A percentile compares a stretch with the other conserved stretches of the same genome.
phyloP scores from a whole-genome alignment of 805 yeast species.

The Wickerhamiella sergipiensis region DNA sequence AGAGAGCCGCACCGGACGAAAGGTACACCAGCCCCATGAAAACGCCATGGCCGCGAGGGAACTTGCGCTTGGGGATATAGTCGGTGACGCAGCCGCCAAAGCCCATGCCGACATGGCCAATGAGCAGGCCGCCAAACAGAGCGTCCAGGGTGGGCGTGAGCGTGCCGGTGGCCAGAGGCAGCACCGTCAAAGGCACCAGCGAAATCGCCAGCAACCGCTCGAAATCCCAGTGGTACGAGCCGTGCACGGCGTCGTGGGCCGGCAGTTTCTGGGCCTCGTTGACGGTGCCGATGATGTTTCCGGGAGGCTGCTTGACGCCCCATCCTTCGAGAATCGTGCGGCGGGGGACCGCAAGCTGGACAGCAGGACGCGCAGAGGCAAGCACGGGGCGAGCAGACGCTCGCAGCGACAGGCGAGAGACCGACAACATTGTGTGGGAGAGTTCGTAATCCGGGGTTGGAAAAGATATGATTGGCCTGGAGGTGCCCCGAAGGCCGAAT shows the following conservation, averaged over 20 bases:
- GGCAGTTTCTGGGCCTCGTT: slow-evolving; percentile 78
- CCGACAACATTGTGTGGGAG: slow-evolving; percentile 8
- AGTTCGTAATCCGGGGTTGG: slow-evolving; percentile 4
- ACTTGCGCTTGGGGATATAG: slow-evolving; percentile 78
- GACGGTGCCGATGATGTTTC: slow-evolving; percentile 81
- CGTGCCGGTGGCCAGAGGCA: slow-evolving; percentile 68
- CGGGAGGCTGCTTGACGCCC: slow-evolving; percentile 68
- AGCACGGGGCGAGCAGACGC: background rate
- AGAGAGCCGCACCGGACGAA: slow-evolving; percentile 57
- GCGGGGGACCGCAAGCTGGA: slow-evolving; percentile 4
- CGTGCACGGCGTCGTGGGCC: slow-evolving; percentile 46
- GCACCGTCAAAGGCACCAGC: slow-evolving; percentile 60
- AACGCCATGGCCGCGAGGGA: slow-evolving; percentile 58
- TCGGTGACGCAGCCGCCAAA: slow-evolving; percentile 85
- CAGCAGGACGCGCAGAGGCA: background rate
- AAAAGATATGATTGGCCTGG: background rate
- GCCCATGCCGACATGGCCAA: slow-evolving; percentile 76
- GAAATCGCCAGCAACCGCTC: slow-evolving; percentile 61
- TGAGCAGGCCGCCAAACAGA: slow-evolving; percentile 44
- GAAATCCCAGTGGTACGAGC: slow-evolving; percentile 88
- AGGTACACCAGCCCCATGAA: slow-evolving; percentile 55
- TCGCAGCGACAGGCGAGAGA: slow-evolving; percentile 1
- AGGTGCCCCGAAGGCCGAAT: too few relatives aligned
- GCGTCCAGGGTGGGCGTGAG: slow-evolving; percentile 62
- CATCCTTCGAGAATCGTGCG: slow-evolving; percentile 16